Base-by-base conservation (phyloP, 495 filamentous ascomycete genomes). In the Aspergillus heteromorphus region DNA sequence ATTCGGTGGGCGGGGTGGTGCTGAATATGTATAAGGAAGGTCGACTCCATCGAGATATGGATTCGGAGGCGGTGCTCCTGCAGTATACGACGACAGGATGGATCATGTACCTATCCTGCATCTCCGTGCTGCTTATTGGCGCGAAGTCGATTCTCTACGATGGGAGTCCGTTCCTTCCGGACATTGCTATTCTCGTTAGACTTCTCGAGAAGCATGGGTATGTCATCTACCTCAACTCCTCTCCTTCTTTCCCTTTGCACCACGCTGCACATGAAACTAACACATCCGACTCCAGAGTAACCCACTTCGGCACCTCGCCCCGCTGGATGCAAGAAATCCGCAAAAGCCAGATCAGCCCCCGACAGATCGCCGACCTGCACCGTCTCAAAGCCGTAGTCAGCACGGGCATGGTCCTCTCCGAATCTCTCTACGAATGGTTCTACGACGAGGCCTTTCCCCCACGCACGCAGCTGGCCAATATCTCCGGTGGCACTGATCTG, bases 341-440 rank as follows among this genome's bases (percentile, higher is more conserved):
- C 56, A 85, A 83, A 49, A 69, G 73, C 40, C 72, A 74, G 4
- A 73, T 89, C 34, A 60, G 61, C 0, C 88, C 88, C 2, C 77
- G 79, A 13, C 65, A 83, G 20, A 71, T 85, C 9, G 73, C 77
- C 18, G 84, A 91, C 54, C 71, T 91, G 11, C 80, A 75, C 6
- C 65, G 57, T 40, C 73, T 92, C 21, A 67, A 70, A 20, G 61
- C 71, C 14, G 87, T 91, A 16, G 82, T 78, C 9, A 80, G 77
- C 52, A 92, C 88, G 4, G 88, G 87, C 11, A 91, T 91, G 88
- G 87, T 91, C 0, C 76, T 91, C 8, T 79, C 85, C 7, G 79
- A 88, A 41, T 75, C 81, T 31, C 72, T 88, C 36, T 90, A 89
- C 64, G 80, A 87, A 52, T 92, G 87, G 87, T 90, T 91, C 75